Conservation (phyloP, 805 yeast genomes). For the Lachancea dasiensis region DNA sequence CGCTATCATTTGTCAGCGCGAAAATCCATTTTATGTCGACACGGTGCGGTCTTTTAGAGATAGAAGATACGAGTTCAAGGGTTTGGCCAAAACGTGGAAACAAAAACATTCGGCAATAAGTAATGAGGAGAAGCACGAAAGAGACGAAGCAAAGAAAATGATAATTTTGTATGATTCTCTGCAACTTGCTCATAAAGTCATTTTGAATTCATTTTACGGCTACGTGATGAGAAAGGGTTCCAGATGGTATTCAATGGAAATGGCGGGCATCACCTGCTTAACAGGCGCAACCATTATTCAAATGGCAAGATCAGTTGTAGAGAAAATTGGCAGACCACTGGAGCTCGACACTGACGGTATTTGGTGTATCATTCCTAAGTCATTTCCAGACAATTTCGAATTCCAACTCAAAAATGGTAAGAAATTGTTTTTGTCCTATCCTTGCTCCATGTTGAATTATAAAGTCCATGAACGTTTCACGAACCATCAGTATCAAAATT, state of each 20-base stretch:
- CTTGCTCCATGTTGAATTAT: slow-evolving; percentile 93
- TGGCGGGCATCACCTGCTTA: slow-evolving; percentile 98
- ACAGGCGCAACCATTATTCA: slow-evolving; percentile 98
- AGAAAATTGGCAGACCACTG: slow-evolving; percentile 87
- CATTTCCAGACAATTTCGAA: slow-evolving; percentile 85
- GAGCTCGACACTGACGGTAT: slow-evolving; percentile 99
- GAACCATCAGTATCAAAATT: slow-evolving; percentile 87
- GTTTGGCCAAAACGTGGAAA: slow-evolving; percentile 91
- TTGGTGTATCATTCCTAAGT: slow-evolving; percentile 94
- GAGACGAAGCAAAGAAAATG: slow-evolving; percentile 92
- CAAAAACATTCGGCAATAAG: slow-evolving; percentile 58
- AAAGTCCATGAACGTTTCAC: slow-evolving; percentile 88
- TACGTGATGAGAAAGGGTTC: slow-evolving; percentile 99
- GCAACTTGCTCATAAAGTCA: slow-evolving; percentile 95
- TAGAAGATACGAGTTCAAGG: slow-evolving; percentile 92
- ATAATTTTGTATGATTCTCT: slow-evolving; percentile 88
- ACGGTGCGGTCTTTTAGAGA: slow-evolving; percentile 94
- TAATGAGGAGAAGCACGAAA: slow-evolving; percentile 48
- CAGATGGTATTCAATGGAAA: slow-evolving; percentile 98
- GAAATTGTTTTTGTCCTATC: slow-evolving; percentile 72
- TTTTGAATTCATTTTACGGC: slow-evolving; percentile 93
- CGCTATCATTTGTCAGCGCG: slow-evolving; percentile 94
- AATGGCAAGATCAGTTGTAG: slow-evolving; percentile 90
- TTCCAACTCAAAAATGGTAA: slow-evolving; percentile 74
- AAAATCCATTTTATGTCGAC: slow-evolving; percentile 92